phyloP scores from a whole-genome alignment of 306 rosid genomes.

The Dryas alaskensis region DNA sequence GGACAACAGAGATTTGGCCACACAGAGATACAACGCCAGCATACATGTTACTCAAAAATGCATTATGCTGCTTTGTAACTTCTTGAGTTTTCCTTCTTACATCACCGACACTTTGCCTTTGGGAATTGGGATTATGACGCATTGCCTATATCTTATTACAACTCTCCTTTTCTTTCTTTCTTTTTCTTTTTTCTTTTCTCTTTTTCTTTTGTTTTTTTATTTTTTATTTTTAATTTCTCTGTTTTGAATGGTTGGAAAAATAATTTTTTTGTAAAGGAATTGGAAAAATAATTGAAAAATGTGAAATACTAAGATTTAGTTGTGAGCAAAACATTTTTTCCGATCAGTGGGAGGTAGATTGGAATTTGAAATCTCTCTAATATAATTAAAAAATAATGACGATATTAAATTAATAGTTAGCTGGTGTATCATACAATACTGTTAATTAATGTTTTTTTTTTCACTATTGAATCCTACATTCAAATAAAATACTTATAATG shows the following conservation, averaged over 20 bases:
- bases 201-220: neutral
- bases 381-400: no score
- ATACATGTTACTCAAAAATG: neutral
- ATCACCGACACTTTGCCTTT: conserved; percentile 52
- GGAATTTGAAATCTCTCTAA: no score
- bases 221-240: neutral
- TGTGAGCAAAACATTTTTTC: no score
- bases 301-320: neutral
- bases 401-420: no score
- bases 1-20: neutral
- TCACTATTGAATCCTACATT: no score
- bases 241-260: neutral
- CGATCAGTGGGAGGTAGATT: no score
- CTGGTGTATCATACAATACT: no score
- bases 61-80: neutral
- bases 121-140: conserved; percentile 39
- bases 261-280: no score
- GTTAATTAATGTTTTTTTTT: no score
- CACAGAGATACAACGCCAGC: neutral
- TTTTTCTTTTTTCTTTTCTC: neutral
- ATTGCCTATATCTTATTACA: conserved; percentile 32
- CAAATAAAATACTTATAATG: no score
- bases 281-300: neutral
- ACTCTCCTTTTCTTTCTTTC: neutral
- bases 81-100: conserved; percentile 1